Base-by-base conservation (phyloP, 2,329 filamentous ascomycete species). In the Alternaria rosae region DNA sequence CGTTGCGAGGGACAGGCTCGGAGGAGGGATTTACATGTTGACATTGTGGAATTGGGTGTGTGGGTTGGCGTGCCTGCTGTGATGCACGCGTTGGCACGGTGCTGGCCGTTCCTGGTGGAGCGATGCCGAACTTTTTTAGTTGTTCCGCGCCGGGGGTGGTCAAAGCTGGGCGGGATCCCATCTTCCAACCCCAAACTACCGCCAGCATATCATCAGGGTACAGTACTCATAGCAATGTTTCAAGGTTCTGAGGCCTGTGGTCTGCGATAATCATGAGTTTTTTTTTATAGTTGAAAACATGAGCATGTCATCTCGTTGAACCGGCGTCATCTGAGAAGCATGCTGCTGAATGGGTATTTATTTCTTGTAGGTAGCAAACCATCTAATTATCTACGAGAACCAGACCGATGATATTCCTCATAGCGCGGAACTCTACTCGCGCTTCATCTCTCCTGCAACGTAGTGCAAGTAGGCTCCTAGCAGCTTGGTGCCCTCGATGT, bases 401-500 rank as follows among this genome's bases (percentile, higher is more conserved):
- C 5, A 23, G 47, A 41, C 35, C 21, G 21, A 12, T 15, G 21
- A 21, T 53, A 9, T 21, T 26, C 26, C 10, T 41, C 21, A 26
- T 17, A n/a, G 30, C 26, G 32, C 23, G 32, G 45, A n/a, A 26
- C 9, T 60, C 63, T 70, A 73, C 17, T 64, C 63, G 20, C 69
- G 70, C 75, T 85, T 89, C 41, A 92, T 89, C 86, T 99, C 95
- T 78, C 94, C 92, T 2, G 94, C 93, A 68, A 97, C 93, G 73
- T 97, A 97, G 83, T 98, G 94, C 77, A 99, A 83, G 79, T 99
- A 99, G 4, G 94, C 92, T 50, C 95, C 95, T 60, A 99, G 82
- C 66, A 99, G 83, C 88, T 99, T 99, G 73, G 92, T 97, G 51
- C 95, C 95, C 85, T 99, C 93, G 75, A 99, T 97, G 80, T 99